Base-by-base conservation (phyloP, 2,329 filamentous ascomycete genomes). In the Colletotrichum ledebouriae region DNA sequence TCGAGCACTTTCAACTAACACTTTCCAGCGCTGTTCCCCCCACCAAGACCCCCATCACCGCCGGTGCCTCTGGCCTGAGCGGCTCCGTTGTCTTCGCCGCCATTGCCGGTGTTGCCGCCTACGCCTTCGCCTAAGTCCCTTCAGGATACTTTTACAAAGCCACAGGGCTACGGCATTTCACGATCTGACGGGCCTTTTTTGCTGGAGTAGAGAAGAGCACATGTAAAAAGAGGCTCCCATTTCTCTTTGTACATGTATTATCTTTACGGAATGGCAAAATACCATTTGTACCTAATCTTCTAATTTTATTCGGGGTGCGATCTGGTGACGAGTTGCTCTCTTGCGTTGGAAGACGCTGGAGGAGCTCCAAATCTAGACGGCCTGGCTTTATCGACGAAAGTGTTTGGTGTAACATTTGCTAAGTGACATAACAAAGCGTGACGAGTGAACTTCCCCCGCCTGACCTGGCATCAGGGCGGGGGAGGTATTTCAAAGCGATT, bases 81-180 rank as follows among this genome's bases (percentile, higher is more conserved):
- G 85, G 83, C 81, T 87, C 86, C 70, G 82, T 82, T 76, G 70
- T 84, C 75, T 78, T 87, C 75, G 87, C 86, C 77, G 86, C 83
- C 72, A 82, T 80, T 56, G 86, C 84, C 78, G 86, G 85, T 80
- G 76, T 86, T 63, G 83, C 80, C 70, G 86, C 85, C 76, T 78
- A 86, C 76, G 74, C 84, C 80, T 78, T 89, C 75, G 84, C 83
- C 78, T 89, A 89, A 85, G 76, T 77, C 56, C 70, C 73, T 44
- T 33, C 9, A 17, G 63, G 67, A 66, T 76, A 73, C 75, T 73
- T 73, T 76, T 69, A 78, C 75, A 75, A 78, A 78, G 80, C 79
- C 78, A 58, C 49, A 77, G 76, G 80, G 80, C 76, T 76, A 78
- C 75, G 79, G 78, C 77, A 78, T 74, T 77, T 77, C 72, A 78